Evolutionary conservation across 2,329 filamentous ascomycete species (phyloP).

Genomic region (Colletotrichum spaethianum): DNA sequence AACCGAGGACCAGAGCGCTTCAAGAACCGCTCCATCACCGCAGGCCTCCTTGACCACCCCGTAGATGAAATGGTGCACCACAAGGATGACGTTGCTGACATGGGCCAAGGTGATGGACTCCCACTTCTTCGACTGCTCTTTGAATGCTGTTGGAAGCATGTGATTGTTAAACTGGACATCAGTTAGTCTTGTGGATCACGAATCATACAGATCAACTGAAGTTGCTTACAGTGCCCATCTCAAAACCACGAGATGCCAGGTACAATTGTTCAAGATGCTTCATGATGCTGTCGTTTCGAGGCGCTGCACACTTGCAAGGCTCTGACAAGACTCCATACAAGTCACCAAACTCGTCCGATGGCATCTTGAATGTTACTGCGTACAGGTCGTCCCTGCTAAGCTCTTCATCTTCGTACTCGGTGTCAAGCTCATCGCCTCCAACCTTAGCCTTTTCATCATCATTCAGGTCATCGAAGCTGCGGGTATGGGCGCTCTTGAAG

Average conservation of each 20-base stretch:
- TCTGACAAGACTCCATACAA: slow-evolving; percentile 33
- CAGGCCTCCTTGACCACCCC: slow-evolving; percentile 59
- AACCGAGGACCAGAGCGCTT: slow-evolving; percentile 57
- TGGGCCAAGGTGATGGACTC: slow-evolving; percentile 60
- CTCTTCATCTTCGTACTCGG: neutral
- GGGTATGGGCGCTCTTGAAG: slow-evolving; percentile 43
- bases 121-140: slow-evolving; percentile 70
- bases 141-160: slow-evolving; percentile 63
- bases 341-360: neutral
- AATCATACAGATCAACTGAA: neutral
- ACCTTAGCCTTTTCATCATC: slow-evolving; percentile 8
- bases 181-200: neutral
- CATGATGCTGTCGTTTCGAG: slow-evolving; percentile 53
- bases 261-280: slow-evolving; percentile 49
- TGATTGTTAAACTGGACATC: slow-evolving; percentile 52
- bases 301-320: slow-evolving; percentile 24
- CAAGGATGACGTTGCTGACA: slow-evolving; percentile 63
- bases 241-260: slow-evolving; percentile 62
- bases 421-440: slow-evolving; percentile 45
- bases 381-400: neutral
- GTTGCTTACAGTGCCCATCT: slow-evolving; percentile 64
- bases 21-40: slow-evolving; percentile 57
- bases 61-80: slow-evolving; percentile 68
- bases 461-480: slow-evolving; percentile 30
- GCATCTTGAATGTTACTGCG: neutral